These are phyloP conservation scores for Lolium multiflorum DNA, from an alignment of 176 grass and related monocot genomes.

Conservation along the genomic window DNA sequence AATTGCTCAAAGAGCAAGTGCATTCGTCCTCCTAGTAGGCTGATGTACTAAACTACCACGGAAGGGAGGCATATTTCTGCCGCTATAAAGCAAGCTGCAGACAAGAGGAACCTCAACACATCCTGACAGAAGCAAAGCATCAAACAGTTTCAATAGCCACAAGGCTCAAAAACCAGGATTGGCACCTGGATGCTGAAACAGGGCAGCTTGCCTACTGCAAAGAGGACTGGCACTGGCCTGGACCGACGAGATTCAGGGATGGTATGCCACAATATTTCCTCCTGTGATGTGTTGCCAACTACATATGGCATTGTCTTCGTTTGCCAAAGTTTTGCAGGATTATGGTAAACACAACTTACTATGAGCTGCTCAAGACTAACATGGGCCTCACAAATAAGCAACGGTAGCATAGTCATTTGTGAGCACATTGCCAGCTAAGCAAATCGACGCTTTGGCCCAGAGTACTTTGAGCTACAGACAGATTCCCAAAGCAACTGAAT, in stretches of 20 bases:
- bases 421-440: not conserved
- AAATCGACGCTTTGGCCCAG: not conserved
- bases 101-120: not conserved
- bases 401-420: too few species aligned
- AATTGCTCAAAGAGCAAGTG: not conserved
- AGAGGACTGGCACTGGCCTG: not conserved
- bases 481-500: conserved; percentile 26
- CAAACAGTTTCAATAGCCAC: not conserved
- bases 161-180: not conserved
- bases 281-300: not conserved
- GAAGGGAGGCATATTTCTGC: not conserved
- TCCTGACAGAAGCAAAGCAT: not conserved
- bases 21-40: not conserved
- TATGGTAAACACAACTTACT: too few species aligned
- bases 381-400: too few species aligned
- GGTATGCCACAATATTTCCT: not conserved
- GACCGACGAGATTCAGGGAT: not conserved
- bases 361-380: too few species aligned
- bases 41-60: not conserved
- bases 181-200: conserved; percentile 12
- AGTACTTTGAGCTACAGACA: conserved; percentile 12
- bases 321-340: conserved; percentile 8
- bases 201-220: conserved; percentile 8
- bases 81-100: not conserved
- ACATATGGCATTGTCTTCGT: not conserved